Base-by-base conservation (phyloP, 2,329 filamentous ascomycete species). In the Teratosphaeria destructans region DNA sequence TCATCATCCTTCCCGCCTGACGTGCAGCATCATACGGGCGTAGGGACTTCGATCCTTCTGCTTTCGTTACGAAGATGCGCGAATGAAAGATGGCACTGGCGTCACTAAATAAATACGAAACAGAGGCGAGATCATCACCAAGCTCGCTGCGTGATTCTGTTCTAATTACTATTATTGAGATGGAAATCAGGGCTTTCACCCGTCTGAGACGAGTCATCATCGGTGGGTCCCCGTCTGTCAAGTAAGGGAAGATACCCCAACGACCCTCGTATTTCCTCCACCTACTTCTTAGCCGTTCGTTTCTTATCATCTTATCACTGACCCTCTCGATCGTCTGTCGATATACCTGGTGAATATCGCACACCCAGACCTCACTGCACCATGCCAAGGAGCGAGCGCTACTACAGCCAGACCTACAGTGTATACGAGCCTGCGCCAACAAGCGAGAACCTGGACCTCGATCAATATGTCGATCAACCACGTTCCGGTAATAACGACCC, bases 361-460 rank as follows among this genome's bases (percentile, higher is more conserved):
- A 47, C 43, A n/a, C 14, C 43, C 16, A 7, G 19, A n/a, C 11
- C 6, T 16, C 43, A 6, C 26, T 49, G 43, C 55, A 56, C n/a
- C 23, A 57, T 57, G 56, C 39, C 39, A 12, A 57, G 35, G 14
- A 34, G 8, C 29, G 56, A 57, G 43, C 56, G 56, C 14, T 57
- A 57, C 47, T 57, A 57, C 39, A 57, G 56, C 56, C 56, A 57
- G 16, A 37, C 52, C 12, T 57, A 55, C 34, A 55, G 29, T n/a
- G 5, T 32, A 29, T 55, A 55, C 26, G 53, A 55, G 26, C 29
- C 29, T 55, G 8, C 29, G 8, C 27, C 23, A 7, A 29, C 53
- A 23, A n/a, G 8, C 23, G 14, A 12, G 8, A 32, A 55, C 29
- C 29, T 34, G 16, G 29, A 37, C 32, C 53, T 32, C 23, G 53